Conservation (phyloP, 225 moss, liverwort and hornwort genomes). For the Physcomitrellopsis africana region DNA sequence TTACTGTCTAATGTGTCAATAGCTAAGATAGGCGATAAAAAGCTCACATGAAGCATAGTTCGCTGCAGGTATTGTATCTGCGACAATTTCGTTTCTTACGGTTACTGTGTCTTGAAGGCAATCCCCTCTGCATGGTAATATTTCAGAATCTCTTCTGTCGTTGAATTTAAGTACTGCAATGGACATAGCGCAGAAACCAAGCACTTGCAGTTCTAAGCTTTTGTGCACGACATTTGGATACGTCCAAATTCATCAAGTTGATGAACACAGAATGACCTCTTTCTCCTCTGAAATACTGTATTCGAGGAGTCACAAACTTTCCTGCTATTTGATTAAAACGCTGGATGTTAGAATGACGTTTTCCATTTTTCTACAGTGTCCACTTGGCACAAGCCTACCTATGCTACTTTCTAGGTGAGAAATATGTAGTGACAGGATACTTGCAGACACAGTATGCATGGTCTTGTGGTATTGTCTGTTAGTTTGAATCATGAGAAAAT, state of each 20-base stretch:
- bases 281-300: not conserved
- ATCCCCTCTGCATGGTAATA: slow-evolving; percentile 81
- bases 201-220: not conserved
- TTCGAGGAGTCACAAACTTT: not conserved
- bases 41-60: slow-evolving; percentile 22
- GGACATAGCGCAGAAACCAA: not conserved
- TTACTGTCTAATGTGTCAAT: not conserved
- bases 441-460: slow-evolving; percentile 11
- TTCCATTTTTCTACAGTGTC: slow-evolving; percentile 2
- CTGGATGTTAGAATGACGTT: not conserved
- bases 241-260: slow-evolving; percentile 1
- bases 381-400: not conserved
- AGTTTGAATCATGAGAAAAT: not conserved
- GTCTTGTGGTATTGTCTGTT: not conserved
- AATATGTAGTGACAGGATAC: not conserved
- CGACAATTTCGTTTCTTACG: slow-evolving; percentile 78
- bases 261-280: not conserved
- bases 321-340: not conserved
- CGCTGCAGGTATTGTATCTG: slow-evolving; percentile 65
- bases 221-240: not conserved
- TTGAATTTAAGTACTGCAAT: slow-evolving; percentile 2
- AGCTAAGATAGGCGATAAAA: not conserved
- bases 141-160: slow-evolving; percentile 5
- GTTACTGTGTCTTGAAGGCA: slow-evolving; percentile 80
- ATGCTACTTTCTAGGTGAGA: not conserved